A percentile compares a stretch with the other conserved stretches of the same genome.
Evolutionary conservation across 2,329 filamentous ascomycete species (phyloP).

Genomic region (Colletotrichum sp.): DNA sequence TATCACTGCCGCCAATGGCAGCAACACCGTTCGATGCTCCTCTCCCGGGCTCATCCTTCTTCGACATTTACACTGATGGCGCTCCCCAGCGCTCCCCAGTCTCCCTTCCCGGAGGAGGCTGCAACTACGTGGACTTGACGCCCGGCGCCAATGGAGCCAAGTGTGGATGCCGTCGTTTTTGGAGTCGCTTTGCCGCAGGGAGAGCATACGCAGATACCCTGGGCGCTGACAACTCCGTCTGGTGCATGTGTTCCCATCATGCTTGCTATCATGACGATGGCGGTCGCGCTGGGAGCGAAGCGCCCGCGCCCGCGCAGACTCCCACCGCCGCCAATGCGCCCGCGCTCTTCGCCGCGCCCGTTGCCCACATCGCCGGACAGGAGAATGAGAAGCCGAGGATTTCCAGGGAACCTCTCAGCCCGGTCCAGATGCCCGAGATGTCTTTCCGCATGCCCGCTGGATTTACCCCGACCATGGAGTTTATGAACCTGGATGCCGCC

Average conservation of each 20-base stretch:
- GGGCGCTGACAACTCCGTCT: slow-evolving; percentile 48
- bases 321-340: not conserved
- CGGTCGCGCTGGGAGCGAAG: slow-evolving; percentile 32
- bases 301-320: slow-evolving; percentile 12
- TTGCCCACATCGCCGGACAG: slow-evolving; percentile 42
- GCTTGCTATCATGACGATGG: slow-evolving; percentile 65
- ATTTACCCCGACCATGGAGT: slow-evolving; percentile 45
- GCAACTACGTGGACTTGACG: slow-evolving; percentile 62
- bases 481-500: slow-evolving; percentile 39
- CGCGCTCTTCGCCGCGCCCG: not conserved
- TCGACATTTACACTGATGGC: slow-evolving; percentile 62
- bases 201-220: slow-evolving; percentile 35
- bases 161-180: slow-evolving; percentile 68
- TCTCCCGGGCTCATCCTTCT: slow-evolving; percentile 49
- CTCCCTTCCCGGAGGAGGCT: slow-evolving; percentile 56
- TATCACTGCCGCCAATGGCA: slow-evolving; percentile 53
- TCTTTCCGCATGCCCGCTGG: slow-evolving; percentile 44
- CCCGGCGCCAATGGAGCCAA: slow-evolving; percentile 56
- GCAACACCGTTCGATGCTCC: slow-evolving; percentile 52
- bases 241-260: slow-evolving; percentile 69
- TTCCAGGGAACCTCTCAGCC: slow-evolving; percentile 57
- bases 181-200: slow-evolving; percentile 48
- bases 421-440: slow-evolving; percentile 51
- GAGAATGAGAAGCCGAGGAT: slow-evolving; percentile 58
- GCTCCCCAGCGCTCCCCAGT: slow-evolving; percentile 32